A percentile compares a stretch with the other conserved stretches of the same genome.
Evolutionary conservation across 495 filamentous ascomycete genomes (phyloP).

Genomic region (Clavariopsis aquatica): DNA sequence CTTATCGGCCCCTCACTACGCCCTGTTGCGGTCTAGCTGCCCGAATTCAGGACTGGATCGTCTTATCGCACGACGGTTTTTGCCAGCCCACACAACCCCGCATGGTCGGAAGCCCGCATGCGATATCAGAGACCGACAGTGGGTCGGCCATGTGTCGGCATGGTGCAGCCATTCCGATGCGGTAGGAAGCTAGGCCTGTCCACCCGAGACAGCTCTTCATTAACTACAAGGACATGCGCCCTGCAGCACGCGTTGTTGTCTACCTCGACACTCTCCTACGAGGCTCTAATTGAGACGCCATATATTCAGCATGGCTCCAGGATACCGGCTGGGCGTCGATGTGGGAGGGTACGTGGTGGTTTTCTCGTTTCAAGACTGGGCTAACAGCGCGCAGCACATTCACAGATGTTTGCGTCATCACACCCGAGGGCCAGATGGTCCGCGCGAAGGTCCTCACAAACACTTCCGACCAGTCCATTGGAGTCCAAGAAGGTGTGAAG

Average conservation of each 20-base stretch:
- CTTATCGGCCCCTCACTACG: conserved; percentile 6
- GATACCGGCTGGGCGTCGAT: conserved; percentile 26
- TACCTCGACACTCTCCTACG: background rate
- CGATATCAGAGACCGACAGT: background rate
- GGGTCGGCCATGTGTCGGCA: conserved; percentile 9
- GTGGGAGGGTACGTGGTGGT: conserved; percentile 21
- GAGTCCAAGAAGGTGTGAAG: conserved; percentile 50
- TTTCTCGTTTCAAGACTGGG: background rate
- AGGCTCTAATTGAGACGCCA: background rate
- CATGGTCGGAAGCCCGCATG: conserved; percentile 6
- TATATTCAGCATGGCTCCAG: conserved; percentile 19
- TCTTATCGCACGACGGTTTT: background rate
- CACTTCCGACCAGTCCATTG: conserved; percentile 52
- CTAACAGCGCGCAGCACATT: conserved; percentile 46
- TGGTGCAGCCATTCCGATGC: conserved; percentile 14
- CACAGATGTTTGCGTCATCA: conserved; percentile 53
- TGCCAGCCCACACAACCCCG: background rate
- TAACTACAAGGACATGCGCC: background rate
- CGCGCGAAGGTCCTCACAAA: conserved; percentile 55
- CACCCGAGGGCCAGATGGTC: conserved; percentile 47
- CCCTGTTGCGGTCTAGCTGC: background rate
- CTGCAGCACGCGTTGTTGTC: background rate
- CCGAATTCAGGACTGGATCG: background rate
- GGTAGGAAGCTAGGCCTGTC: conserved; percentile 12
- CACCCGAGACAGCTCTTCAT: background rate